Conservation (phyloP, 805 yeast species). For the Priceomyces haplophilus region DNA sequence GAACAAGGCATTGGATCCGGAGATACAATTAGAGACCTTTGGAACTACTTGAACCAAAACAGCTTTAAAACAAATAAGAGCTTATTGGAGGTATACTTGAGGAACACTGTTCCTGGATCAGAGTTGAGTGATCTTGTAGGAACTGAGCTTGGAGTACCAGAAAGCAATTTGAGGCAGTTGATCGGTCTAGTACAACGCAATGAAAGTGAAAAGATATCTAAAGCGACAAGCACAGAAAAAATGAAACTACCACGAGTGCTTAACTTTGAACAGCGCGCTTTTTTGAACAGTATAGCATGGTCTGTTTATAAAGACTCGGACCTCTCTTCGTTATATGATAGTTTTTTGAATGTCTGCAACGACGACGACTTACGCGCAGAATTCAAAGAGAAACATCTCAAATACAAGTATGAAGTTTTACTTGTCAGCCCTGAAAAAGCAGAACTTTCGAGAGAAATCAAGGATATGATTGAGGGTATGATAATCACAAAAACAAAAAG, state of each 20-base stretch:
- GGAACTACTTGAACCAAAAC: slow-evolving; percentile 41
- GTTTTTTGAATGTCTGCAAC: slow-evolving; percentile 52
- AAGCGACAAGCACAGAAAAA: slow-evolving; percentile 44
- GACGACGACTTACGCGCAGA: slow-evolving; percentile 59
- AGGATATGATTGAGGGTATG: slow-evolving; percentile 66
- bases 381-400: slow-evolving; percentile 59
- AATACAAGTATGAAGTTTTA: slow-evolving; percentile 54
- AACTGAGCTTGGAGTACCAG: slow-evolving; percentile 40
- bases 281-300: slow-evolving; percentile 43
- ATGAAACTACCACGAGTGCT: slow-evolving; percentile 45
- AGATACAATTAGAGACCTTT: slow-evolving; percentile 49
- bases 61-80: slow-evolving; percentile 24
- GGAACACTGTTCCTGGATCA: slow-evolving; percentile 54
- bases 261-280: slow-evolving; percentile 38
- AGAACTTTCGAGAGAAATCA: slow-evolving; percentile 39
- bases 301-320: slow-evolving; percentile 48
- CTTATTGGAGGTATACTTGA: slow-evolving; percentile 47
- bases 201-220: slow-evolving; percentile 43
- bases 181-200: slow-evolving; percentile 36
- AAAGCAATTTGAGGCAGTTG: slow-evolving; percentile 43
- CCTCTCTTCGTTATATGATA: slow-evolving; percentile 52
- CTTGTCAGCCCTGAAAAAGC: slow-evolving; percentile 52
- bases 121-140: slow-evolving; percentile 53
- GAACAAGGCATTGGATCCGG: slow-evolving; percentile 44
- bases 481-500: slow-evolving; percentile 62